Evolutionary conservation across 108 stramenopile species (phyloP).

Genomic region (Ochromonas danica): DNA sequence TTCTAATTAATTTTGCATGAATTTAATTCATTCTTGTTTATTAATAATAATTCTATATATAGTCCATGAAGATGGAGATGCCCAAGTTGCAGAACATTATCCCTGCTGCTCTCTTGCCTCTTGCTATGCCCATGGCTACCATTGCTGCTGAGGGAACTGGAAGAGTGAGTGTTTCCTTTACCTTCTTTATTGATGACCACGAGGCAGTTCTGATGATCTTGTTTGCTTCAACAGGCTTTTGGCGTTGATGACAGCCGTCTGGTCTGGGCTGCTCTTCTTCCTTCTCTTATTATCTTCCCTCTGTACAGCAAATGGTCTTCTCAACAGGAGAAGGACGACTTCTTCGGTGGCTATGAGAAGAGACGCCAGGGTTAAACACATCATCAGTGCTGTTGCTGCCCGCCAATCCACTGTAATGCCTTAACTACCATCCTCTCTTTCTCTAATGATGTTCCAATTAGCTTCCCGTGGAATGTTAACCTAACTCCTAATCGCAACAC

Average conservation of each 20-base stretch:
- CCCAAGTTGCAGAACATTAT: not conserved
- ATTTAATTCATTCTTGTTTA: too few species aligned
- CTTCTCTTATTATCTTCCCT: constrained; percentile 5
- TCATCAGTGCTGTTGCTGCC: not conserved
- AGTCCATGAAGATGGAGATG: not conserved
- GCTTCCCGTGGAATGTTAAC: too few species aligned
- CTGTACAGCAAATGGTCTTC: not conserved
- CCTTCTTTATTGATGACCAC: not conserved
- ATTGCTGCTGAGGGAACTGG: constrained; percentile 1
- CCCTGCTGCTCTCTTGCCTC: not conserved
- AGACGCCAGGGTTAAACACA: not conserved
- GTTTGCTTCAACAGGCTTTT: not conserved
- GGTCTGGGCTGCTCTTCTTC: not conserved
- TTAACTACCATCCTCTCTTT: too few species aligned
- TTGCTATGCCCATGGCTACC: not conserved
- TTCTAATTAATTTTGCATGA: too few species aligned
- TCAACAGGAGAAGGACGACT: not conserved
- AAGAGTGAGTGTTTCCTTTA: not conserved
- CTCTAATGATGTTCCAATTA: too few species aligned
- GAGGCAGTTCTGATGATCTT: not conserved
- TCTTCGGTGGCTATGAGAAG: not conserved
- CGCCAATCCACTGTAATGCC: too few species aligned
- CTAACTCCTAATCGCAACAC: too few species aligned
- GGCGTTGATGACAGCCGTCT: not conserved
- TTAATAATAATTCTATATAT: not conserved